A percentile compares a stretch with the other conserved stretches of the same genome.
phyloP scores from a whole-genome alignment of 148 eudicot genomes.

The Camellia granthamiana region DNA sequence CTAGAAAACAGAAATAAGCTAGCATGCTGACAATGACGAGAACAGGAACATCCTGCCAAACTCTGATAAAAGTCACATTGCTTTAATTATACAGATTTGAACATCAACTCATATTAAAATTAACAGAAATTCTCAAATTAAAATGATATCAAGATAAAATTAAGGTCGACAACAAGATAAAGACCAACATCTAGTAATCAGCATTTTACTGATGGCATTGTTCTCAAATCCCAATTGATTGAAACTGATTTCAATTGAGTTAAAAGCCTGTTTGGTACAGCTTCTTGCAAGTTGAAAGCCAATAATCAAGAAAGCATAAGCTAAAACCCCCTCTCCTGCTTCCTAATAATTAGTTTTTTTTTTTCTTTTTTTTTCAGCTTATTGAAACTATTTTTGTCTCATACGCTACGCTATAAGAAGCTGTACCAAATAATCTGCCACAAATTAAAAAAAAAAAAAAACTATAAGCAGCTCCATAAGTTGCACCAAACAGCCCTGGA shows the following conservation, averaged over 20 bases:
- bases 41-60: constrained; percentile 96
- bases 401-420: too few relatives aligned
- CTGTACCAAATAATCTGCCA: too few relatives aligned
- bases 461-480: too few relatives aligned
- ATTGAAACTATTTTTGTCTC: too few relatives aligned
- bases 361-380: too few relatives aligned
- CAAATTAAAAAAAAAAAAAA: too few relatives aligned
- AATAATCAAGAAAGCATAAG: too few relatives aligned
- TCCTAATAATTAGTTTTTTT: too few relatives aligned
- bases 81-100: background rate
- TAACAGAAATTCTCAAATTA: background rate
- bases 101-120: background rate
- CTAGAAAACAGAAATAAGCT: constrained; percentile 87
- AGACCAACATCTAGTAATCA: background rate
- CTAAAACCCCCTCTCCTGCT: too few relatives aligned
- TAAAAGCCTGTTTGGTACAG: background rate
- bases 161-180: background rate
- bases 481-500: too few relatives aligned
- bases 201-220: background rate
- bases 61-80: constrained; percentile 43
- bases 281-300: too few relatives aligned
- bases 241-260: background rate
- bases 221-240: background rate
- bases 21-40: constrained; percentile 97
- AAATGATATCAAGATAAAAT: background rate